Base-by-base conservation (phyloP, 2,329 filamentous ascomycete species). In the Penicillium sp. region DNA sequence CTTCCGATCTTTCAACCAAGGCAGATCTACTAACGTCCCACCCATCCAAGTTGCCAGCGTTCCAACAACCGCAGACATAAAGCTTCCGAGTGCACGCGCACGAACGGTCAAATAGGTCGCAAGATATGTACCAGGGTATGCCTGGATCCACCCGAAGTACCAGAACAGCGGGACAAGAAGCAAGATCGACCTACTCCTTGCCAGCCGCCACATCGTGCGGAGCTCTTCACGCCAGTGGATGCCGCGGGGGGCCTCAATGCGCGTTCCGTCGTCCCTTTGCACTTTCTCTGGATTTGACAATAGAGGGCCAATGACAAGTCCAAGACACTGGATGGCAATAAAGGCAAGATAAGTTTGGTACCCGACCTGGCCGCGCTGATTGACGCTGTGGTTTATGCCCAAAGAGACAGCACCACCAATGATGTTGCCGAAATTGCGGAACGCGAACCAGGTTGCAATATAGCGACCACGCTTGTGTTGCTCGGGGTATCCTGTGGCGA, bases 341-440 rank as follows among this genome's bases (percentile, higher is more conserved):
- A 80, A 79, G 12, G 71, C 74, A 25, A 79, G 71, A 54, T 78
- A 78, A 0, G 76, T 79, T 12, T 73, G 64, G 16, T 60, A 58
- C 1, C 58, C 58, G 21, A 64, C 55, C 25, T 64, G 50, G 3
- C 62, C 61, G 1, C 68, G 61, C 0, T 73, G 70, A 23, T 71
- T 68, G 12, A 67, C 62, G 35, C 67, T 67, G 29, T 71, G 67
- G 58, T 80, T 82, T 10, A 82, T 62, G 0, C 74, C 80, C 2
- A 82, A 68, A 21, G 78, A 77, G 57, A 82, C 80, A 2, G 78
- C 73, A 3, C 79, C 80, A 12, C 80, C 80, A 8, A 82, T 73
- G 27, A 81, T 78, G 18, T 75, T 73, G 0, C 75, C 76, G 2
- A 70, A 64, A 15, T 73, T 73, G 18, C 73, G 72, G 45, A 74